Evolutionary conservation across 345 rosid genomes (phyloP).

Genomic region (Stellera chamaejasme): DNA sequence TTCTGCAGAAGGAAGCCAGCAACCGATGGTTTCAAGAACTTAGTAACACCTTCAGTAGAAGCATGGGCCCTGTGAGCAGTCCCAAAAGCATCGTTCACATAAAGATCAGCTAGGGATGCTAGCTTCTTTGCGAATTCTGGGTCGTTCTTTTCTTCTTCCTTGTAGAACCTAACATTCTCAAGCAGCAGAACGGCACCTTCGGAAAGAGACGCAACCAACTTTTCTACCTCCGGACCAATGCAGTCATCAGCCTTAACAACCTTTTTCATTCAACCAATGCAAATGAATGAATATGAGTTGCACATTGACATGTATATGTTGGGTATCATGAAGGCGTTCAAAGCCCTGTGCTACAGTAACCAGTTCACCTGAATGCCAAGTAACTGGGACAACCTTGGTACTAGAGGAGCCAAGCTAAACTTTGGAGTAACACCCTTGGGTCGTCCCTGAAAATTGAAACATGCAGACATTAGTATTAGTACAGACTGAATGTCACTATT

Average conservation of each 20-base stretch:
- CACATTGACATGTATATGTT: neutral
- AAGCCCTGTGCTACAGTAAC: no score
- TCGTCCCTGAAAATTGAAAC: conserved; percentile 52
- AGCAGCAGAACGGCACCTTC: conserved; percentile 86
- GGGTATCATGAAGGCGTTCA: no score
- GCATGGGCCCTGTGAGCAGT: conserved; percentile 99
- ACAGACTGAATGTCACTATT: neutral
- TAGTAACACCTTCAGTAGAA: conserved; percentile 91
- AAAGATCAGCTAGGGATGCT: conserved; percentile 81
- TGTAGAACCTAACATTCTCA: conserved; percentile 89
- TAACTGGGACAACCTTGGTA: conserved; percentile 74
- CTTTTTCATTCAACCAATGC: conserved; percentile 16
- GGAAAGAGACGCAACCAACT: conserved; percentile 69
- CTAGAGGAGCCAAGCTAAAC: conserved; percentile 86
- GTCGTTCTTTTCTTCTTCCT: conserved; percentile 93
- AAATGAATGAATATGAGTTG: neutral
- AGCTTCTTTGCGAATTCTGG: conserved; percentile 94
- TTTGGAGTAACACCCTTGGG: conserved; percentile 94
- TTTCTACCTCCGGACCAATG: conserved; percentile 87
- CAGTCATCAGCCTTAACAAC: conserved; percentile 83
- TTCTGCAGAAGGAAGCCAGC: conserved; percentile 97
- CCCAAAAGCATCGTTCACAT: conserved; percentile 94
- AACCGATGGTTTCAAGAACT: conserved; percentile 82
- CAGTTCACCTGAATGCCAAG: conserved; percentile 68
- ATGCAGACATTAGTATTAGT: neutral